Percentiles rank a stretch among this genome's conserved stretches.
Conservation (phyloP, 2,329 filamentous ascomycete species). For the Colletotrichum aenigma region DNA sequence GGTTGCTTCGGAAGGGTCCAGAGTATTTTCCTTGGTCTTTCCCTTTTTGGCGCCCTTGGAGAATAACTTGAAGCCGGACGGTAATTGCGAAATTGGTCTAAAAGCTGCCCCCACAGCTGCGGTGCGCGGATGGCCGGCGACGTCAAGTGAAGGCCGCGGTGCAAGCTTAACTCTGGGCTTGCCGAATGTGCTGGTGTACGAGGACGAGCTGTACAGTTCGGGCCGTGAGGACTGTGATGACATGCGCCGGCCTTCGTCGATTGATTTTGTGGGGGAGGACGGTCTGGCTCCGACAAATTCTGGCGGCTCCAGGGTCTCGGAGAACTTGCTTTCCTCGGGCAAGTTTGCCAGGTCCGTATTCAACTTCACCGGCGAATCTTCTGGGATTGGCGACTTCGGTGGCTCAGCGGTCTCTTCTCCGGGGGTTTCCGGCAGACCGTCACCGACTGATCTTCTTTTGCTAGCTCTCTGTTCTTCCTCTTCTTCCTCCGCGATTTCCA, state of each 20-base stretch:
- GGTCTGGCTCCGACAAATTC: conserved; percentile 55
- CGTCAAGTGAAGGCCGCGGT: conserved; percentile 78
- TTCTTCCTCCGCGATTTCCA: conserved; percentile 93
- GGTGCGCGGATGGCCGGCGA: conserved; percentile 59
- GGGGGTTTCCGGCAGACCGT: conserved; percentile 33
- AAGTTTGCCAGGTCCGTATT: conserved; percentile 56
- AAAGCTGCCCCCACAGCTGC: conserved; percentile 52
- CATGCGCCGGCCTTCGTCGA: conserved; percentile 47
- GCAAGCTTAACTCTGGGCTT: conserved; percentile 90
- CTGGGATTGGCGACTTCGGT: conserved; percentile 32
- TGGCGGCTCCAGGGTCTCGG: conserved; percentile 53
- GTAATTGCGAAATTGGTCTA: conserved; percentile 79
- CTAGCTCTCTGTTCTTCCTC: conserved; percentile 72
- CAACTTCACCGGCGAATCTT: conserved; percentile 47
- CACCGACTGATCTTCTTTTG: conserved; percentile 62
- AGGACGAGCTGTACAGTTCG: conserved; percentile 54
- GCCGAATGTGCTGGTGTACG: conserved; percentile 47
- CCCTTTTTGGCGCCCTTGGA: conserved; percentile 61
- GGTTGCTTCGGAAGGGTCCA: conserved; percentile 30
- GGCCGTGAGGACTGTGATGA: conserved; percentile 58
- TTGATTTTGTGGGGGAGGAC: conserved; percentile 47
- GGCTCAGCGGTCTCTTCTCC: conserved; percentile 29
- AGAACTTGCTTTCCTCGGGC: conserved; percentile 55
- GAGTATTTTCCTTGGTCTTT: conserved; percentile 38
- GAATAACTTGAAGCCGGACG: conserved; percentile 77